Base-by-base conservation (phyloP, 176 grass and related monocot species). In the bread wheat (Triticum aestivum) region DNA sequence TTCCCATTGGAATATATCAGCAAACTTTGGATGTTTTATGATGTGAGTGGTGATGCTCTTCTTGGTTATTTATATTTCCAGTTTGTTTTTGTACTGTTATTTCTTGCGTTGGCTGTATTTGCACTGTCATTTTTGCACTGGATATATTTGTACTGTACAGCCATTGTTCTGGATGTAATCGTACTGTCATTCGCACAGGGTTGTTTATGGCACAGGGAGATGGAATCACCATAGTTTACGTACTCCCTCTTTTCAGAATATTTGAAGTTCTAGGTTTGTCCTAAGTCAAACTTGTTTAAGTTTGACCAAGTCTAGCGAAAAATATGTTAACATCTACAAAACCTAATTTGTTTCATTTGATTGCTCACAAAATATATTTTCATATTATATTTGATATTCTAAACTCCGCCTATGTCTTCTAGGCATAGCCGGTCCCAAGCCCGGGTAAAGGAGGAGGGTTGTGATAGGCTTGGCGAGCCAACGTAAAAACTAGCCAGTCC, bases 61-160 rank as follows among this genome's bases (percentile, higher is more conserved):
- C 13, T 59, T 65, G 41, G 11, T 59, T 74, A 9, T 59, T 65
- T 77, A 29, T 30, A 21, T 79, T 83, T 83, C 20, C 12, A 52
- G 10, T 78, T 76, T 78, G 17, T 64, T n/a, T 78, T 23, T 83
- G 29, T 87, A 29, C 21, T 69, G 38, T 45, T 17, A 54, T 26
- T 73, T 73, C 42, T 73, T 73, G 70, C n/a, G 42, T 73, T 73
- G 70, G n/a, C 70, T 73, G 21, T 23, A 73, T 26, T 44, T 73
- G 24, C 52, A 13, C 32, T 52, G 6, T 76, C 13, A 18, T 6
- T 85, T 79, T 83, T 79, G 1, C 2, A 17, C 42, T 79, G 67
- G 73, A 13, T 24, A 15, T 74, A 47, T 73, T 74, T 74, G 71
- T 21, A 74, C 45, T 74, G 41, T 56, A 49, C 45, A 49, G 45